Conservation (phyloP, 116 monocot species). For the Posidonia oceanica region DNA sequence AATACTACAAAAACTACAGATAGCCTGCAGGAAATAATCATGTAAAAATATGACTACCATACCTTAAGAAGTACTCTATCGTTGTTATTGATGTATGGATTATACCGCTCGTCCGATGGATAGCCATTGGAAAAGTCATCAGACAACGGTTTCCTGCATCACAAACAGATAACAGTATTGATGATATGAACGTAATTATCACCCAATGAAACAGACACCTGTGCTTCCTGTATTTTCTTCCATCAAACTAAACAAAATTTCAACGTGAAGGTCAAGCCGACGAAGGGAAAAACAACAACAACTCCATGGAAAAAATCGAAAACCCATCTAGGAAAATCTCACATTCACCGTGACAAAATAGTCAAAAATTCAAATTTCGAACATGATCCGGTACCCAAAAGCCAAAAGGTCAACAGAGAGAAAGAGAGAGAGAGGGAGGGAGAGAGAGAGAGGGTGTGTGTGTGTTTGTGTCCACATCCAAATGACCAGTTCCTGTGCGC, state of each 20-base stretch:
- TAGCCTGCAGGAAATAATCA: too few species aligned
- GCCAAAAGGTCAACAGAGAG: too few species aligned
- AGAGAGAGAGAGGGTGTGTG: too few species aligned
- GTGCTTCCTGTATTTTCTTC: too few species aligned
- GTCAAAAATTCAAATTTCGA: background rate
- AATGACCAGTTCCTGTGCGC: too few species aligned
- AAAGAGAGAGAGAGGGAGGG: too few species aligned
- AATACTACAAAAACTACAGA: too few species aligned
- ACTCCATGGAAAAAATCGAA: background rate
- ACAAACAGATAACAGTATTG: too few species aligned
- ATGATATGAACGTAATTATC: too few species aligned
- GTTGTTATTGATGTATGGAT: constrained; percentile 34
- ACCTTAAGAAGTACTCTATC: constrained; percentile 58
- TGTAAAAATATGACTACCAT: background rate
- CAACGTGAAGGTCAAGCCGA: background rate
- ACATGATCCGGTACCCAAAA: too few species aligned
- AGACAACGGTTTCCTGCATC: background rate
- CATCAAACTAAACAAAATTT: background rate
- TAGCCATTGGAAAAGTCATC: constrained; percentile 19
- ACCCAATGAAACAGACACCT: too few species aligned
- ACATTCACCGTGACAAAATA: background rate
- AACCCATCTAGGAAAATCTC: background rate
- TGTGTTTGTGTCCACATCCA: too few species aligned
- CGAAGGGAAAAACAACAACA: background rate
- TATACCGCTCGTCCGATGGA: constrained; percentile 17